Evolutionary conservation across 352 stramenopile species (phyloP).

Genomic region (Phytophthora podocarpi): DNA sequence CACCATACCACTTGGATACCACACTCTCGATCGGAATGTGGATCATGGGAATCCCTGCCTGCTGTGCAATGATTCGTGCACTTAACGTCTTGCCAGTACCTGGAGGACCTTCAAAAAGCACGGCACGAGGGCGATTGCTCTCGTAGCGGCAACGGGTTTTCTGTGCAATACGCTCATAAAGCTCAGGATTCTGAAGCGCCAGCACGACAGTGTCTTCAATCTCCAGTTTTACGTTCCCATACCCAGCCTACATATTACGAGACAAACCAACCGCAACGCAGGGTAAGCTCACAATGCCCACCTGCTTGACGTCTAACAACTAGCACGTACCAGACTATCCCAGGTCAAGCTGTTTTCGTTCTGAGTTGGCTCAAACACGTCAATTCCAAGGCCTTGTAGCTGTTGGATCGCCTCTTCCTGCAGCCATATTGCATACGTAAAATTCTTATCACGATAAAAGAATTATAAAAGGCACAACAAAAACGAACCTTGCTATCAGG

Average conservation of each 20-base stretch:
- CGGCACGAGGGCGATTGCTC: constrained; percentile 87
- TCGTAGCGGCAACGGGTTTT: constrained; percentile 91
- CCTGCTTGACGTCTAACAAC: background rate
- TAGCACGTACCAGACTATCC: constrained; percentile 71
- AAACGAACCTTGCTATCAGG: constrained; percentile 51
- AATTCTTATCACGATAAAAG: background rate
- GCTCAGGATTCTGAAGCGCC: constrained; percentile 91
- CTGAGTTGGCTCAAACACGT: constrained; percentile 75
- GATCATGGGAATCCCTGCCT: constrained; percentile 93
- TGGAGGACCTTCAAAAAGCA: constrained; percentile 94
- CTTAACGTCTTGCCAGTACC: constrained; percentile 95
- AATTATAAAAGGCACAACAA: background rate
- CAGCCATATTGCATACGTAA: constrained; percentile 1
- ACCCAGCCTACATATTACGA: constrained; percentile 67
- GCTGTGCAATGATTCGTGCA: constrained; percentile 93
- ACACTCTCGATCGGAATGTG: constrained; percentile 94
- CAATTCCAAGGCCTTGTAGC: constrained; percentile 78
- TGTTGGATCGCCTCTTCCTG: constrained; percentile 84
- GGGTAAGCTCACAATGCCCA: background rate
- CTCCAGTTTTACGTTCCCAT: constrained; percentile 90
- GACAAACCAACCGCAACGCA: background rate
- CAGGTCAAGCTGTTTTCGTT: constrained; percentile 72
- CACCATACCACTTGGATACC: constrained; percentile 95
- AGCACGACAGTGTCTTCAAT: constrained; percentile 93
- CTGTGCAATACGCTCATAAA: constrained; percentile 90